Evolutionary conservation across 2,329 filamentous ascomycete genomes (phyloP), one percentile per base, ranked within the genome.

Genomic region (Verticillium isaacii): DNA sequence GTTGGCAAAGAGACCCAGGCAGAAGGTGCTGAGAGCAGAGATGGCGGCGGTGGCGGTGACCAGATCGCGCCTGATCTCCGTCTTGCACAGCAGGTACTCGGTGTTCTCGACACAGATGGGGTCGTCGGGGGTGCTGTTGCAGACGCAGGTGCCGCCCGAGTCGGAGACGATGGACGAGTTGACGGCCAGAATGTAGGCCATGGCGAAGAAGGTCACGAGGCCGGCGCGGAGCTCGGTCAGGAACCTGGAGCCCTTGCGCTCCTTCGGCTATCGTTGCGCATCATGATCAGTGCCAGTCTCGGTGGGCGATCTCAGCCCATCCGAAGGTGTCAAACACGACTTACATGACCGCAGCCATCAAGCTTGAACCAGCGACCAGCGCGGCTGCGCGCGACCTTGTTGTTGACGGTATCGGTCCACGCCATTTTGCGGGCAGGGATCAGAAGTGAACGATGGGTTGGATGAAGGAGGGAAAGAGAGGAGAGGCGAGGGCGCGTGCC

Each of bases 11-110:
- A 94, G 74, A 23, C 92, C 92, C 89, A 96, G 93, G 74, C 82
- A 88, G 74, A 96, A 93, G n/a, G 87, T 89, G 3, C 89, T 85
- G 56, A 96, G 77, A 32, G 91, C 89, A 15, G 91, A 84, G 66
- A 95, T 93, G 60, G 92, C 92, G 55, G 92, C 91, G 5, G 92
- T 96, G 12, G 89, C 92, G 7, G 92, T 96, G 60, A 96, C 89
- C 45, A 93, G 77, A 71, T 96, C 92, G 36, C 91, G 86, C 74
- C 90, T 89, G 71, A 94, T 73, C 65, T 82, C 83, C 68, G 81
- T 74, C 66, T 80, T 75, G 72, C 90, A 92, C n/a, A 89, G 75
- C 64, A 82, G 71, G 68, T 92, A 92, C 25, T 83, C 83, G 5
- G 78, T 69, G 70, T 90, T 80, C 56, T 64, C 64, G 50, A 69